Percentiles rank a stretch among this genome's conserved stretches.
These are phyloP conservation scores for Cercospora zeina DNA, from an alignment of 2,329 filamentous ascomycete species.

Conservation along the genomic window DNA sequence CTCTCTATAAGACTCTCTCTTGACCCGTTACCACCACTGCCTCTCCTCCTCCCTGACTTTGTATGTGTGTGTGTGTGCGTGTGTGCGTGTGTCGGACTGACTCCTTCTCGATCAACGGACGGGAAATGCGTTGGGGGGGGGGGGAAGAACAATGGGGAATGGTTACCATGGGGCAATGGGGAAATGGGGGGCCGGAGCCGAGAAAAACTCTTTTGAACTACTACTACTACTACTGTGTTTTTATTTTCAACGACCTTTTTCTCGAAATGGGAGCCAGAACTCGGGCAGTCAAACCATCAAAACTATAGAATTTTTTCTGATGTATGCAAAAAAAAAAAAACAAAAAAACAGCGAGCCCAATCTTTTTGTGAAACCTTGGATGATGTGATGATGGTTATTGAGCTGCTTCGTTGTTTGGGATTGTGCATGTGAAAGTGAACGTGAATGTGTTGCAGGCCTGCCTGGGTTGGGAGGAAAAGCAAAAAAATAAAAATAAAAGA, in stretches of 20 bases:
- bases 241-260: conserved; percentile 1
- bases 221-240: conserved; percentile 2
- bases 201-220: too few relatives aligned
- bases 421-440: too few relatives aligned
- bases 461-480: too few relatives aligned
- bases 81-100: not conserved
- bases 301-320: not conserved
- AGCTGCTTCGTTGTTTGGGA: too few relatives aligned
- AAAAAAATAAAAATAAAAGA: too few relatives aligned
- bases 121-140: not conserved
- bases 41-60: not conserved
- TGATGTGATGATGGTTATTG: too few relatives aligned
- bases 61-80: not conserved
- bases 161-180: not conserved
- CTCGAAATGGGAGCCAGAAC: not conserved
- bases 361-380: not conserved
- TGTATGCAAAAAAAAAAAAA: too few relatives aligned
- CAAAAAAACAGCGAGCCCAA: not conserved
- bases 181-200: not conserved
- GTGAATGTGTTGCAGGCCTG: too few relatives aligned
- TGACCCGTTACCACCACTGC: too few relatives aligned
- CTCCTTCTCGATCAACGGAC: not conserved
- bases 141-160: not conserved
- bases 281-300: not conserved
- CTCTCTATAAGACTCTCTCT: conserved; percentile 4